Base-by-base conservation (phyloP, 306 rosid species). In the Vachellia collinsii region DNA sequence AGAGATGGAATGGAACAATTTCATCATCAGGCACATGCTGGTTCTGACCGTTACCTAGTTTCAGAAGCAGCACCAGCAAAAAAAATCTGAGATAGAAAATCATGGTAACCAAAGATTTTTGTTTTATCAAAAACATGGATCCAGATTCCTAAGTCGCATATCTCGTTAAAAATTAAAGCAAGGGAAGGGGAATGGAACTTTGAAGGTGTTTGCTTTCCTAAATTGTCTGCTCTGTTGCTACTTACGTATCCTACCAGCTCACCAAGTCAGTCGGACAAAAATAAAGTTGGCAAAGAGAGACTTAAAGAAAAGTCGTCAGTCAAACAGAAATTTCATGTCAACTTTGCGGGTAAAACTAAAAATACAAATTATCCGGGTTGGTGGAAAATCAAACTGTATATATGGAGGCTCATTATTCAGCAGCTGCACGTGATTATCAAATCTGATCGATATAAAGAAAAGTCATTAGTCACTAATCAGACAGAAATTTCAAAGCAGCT, bases 1-100 rank as follows among this genome's bases (percentile, higher is more conserved):
- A 44, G 51, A 50, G 56, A 50, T 64, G 11, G 29, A 79, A 59
- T 11, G 83, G 83, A 61, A 69, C 72, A 72, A n/a, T 37, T 34
- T 16, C 70, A 36, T 63, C 17, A 25, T 54, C 20, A 50, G 42
- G 41, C 4, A 34, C 20, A 34, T 11, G 19, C 43, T 64, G 39
- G 16, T 22, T 25, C 22, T 63, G 75, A 64, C 17, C 7, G 39
- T 16, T 80, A 14, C 11, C 83, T 5, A 25, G 17, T 20, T 46
- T 20, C 37, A 59, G 17, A 44, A 58, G 63, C 17, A 72, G 74
- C 62, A 70, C 48, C 22, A 25, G 8, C 25, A 76, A 16, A 3
- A 11, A n/a, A 43, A 12, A 42, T 42, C 54, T 74, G 7, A 3
- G 72, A 63, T 47, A 4, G 48, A 8, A 58, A 68, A 78, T 34